phyloP scores from a whole-genome alignment of 2,329 filamentous ascomycete species.

The Cucurbitaria berberidis region DNA sequence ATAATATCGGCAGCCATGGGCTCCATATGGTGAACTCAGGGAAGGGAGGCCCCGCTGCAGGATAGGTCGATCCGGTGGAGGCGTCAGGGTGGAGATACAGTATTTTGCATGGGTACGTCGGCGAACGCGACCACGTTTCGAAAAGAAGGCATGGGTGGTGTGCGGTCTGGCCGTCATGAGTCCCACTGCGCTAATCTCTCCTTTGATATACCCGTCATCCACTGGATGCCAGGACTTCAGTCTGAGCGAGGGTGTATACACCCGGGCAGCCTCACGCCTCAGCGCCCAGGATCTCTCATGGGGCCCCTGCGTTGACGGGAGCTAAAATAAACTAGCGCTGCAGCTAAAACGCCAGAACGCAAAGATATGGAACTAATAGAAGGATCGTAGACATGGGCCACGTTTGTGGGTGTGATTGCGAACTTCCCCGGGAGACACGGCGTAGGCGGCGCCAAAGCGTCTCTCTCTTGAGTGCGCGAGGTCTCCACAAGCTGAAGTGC shows the following conservation, averaged over 20 bases:
- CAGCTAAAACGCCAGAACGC: conserved; percentile 18
- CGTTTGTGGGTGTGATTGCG: conserved; percentile 27
- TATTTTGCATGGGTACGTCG: conserved; percentile 9
- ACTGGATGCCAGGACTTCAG: conserved; percentile 5
- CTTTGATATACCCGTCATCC: conserved; percentile 14
- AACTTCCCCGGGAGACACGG: conserved; percentile 22
- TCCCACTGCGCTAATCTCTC: conserved; percentile 1
- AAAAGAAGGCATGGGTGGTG: conserved; percentile 7
- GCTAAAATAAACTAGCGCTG: conserved; percentile 25
- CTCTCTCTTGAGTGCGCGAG: conserved; percentile 19
- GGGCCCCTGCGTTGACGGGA: conserved; percentile 24
- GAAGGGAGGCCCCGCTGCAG: neutral
- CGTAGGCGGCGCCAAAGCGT: conserved; percentile 25
- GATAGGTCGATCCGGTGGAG: conserved; percentile 7
- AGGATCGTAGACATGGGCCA: conserved; percentile 28
- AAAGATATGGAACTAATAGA: conserved; percentile 21
- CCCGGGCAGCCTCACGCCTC: conserved; percentile 24
- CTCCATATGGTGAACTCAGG: neutral
- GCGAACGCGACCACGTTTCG: conserved; percentile 15
- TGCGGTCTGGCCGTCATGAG: neutral
- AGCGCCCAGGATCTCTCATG: conserved; percentile 24
- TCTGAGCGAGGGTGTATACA: conserved; percentile 12
- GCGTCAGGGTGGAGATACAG: conserved; percentile 9
- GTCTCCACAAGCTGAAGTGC: conserved; percentile 15
- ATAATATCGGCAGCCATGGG: neutral